Percentiles rank a stretch among this genome's conserved stretches.
Evolutionary conservation across 2,329 filamentous ascomycete genomes (phyloP).

Genomic region (Aureobasidium sp.): DNA sequence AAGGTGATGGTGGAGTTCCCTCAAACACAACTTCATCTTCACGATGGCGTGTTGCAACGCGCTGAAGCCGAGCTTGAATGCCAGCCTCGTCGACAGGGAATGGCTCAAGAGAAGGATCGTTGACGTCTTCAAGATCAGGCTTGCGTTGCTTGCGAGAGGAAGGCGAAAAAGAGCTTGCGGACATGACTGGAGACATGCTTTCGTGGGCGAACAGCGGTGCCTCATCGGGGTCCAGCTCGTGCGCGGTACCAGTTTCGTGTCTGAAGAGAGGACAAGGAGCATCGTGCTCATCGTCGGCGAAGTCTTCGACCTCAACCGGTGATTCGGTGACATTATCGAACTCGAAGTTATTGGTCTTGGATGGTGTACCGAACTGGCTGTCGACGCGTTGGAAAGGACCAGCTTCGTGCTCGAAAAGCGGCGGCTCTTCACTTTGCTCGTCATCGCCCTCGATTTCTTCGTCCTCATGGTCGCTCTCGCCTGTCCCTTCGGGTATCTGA

Average conservation of each 20-base stretch:
- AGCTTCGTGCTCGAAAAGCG: constrained; percentile 9
- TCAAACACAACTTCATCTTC: constrained; percentile 21
- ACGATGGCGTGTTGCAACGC: constrained; percentile 20
- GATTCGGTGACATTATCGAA: background rate
- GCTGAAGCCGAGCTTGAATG: constrained; percentile 28
- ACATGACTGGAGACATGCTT: constrained; percentile 16
- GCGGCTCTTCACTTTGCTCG: constrained; percentile 7
- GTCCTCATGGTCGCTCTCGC: background rate
- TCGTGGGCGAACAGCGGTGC: constrained; percentile 29
- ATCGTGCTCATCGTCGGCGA: constrained; percentile 7
- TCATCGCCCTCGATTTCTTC: background rate
- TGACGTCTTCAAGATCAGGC: constrained; percentile 22
- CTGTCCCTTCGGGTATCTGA: background rate
- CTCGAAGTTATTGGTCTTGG: background rate
- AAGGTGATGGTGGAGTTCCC: constrained; percentile 17
- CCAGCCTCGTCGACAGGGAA: constrained; percentile 31
- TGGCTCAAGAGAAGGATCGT: constrained; percentile 26
- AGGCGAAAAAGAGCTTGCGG: background rate
- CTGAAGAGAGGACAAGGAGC: constrained; percentile 27
- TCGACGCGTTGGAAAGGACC: background rate
- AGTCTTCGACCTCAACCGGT: background rate
- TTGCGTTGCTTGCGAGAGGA: background rate
- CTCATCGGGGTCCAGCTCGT: constrained; percentile 4
- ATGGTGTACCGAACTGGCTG: background rate
- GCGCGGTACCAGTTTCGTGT: constrained; percentile 29